Base-by-base conservation (phyloP, 108 stramenopile species). In the Nitzschia sp. region DNA sequence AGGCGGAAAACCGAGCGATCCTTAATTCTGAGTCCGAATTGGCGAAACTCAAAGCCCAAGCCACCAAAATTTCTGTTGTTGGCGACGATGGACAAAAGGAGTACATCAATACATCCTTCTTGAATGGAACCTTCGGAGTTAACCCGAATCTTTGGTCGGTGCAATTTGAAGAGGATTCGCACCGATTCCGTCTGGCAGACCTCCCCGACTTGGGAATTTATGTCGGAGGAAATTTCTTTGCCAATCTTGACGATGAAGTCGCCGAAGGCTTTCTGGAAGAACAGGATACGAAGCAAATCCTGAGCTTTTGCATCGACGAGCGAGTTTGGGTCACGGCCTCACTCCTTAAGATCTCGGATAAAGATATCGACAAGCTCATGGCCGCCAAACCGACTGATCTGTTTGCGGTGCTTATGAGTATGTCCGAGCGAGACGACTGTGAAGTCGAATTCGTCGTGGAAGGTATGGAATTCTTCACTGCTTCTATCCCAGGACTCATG, bases 321-420 rank as follows among this genome's bases (percentile, higher is more conserved):
- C 48, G 13, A 22, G 48, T 50, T 50, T 50, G 48, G 48, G 19
- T 50, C 16, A 21, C 48, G 4, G 13, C 19, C 5, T 4, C 48
- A 5, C 48, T 50, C 16, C 8, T 4, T 21, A n/a, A 4, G 4
- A 4, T 21, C 19, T 5, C 4, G 17, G 9, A 8, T 21, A 50
- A 50, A 50, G 48, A 50, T n/a, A 50, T 50, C 4, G 48, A 50
- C 13, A 50, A 22, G 21, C 48, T 50, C 17, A 50, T n/a, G 48
- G 5, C 9, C 9, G 48, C 21, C 19, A n/a, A 16, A n/a, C 21
- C 48, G 9, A 41, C 38, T 6, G 38, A 41, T 9, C 9, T 41
- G 9, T 41, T 41, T 41, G 38, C 9, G 6, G 13, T 41, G 6
- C 13, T 41, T 6, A 9, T 41, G 38, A 41, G 13, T 9, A 13